Base-by-base conservation (phyloP, 2,329 filamentous ascomycete genomes). In the Talaromyces sp. region DNA sequence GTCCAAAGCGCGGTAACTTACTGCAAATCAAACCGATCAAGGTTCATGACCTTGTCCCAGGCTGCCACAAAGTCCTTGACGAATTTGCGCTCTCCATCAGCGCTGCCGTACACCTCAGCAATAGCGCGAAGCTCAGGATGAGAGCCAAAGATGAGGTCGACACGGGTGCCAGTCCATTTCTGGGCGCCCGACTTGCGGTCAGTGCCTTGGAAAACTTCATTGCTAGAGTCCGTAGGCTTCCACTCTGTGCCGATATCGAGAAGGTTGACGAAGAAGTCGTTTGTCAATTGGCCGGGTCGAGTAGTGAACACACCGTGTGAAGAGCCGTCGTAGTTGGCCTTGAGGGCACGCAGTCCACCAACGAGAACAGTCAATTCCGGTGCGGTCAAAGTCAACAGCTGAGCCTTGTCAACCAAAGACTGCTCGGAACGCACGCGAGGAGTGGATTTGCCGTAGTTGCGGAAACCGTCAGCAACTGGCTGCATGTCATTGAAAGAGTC, bases 181-280 rank as follows among this genome's bases (percentile, higher is more conserved):
- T 84, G 82, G 55, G 78, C 69, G 58, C 87, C 87, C 17, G 82
- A 84, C 79, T 86, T 86, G 73, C 85, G 86, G 77, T 91, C 87
- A 15, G 77, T 69, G 39, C 87, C 89, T 64, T 86, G 82, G 73
- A 83, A 92, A 57, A 81, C 60, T 68, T 91, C 88, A 36, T 76
- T 72, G 59, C 75, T 76, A n/a, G 68, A 66, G 61, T 78, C 77
- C 44, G 77, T 77, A 0, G 83, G 69, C 77, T 85, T 85, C 90
- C 90, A 92, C 25, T 76, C 79, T 7, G 83, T 89, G 73, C 76
- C 78, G 69, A 82, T 84, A 70, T 91, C 88, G 27, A 93, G 83
- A 1, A 93, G 81, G 78, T 92, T 92, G 75, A 90, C 83, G 71
- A 93, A 93, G 82, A 91, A 93, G 78, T 92, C 90, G 75, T 90